phyloP scores from a whole-genome alignment of 164 flowering plant genomes.

The grape (Vitis vinifera) region DNA sequence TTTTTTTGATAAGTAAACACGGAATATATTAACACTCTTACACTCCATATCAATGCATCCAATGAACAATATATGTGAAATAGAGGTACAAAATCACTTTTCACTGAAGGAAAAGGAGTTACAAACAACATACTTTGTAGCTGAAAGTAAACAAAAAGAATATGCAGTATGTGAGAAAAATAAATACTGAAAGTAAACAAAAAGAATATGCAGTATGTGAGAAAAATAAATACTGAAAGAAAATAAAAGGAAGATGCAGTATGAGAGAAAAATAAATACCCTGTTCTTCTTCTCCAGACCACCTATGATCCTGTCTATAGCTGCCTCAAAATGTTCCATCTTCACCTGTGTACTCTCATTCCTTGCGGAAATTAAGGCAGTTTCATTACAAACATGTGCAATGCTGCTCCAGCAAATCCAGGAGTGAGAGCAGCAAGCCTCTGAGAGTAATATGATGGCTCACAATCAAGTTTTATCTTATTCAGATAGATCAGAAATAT shows the following conservation, averaged over 20 bases:
- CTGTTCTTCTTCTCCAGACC: conserved; percentile 89
- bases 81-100: too few species aligned
- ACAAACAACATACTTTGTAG: too few species aligned
- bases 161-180: too few species aligned
- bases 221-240: conserved; percentile 23
- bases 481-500: conserved; percentile 69
- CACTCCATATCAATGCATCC: too few species aligned
- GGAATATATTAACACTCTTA: too few species aligned
- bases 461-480: conserved; percentile 73
- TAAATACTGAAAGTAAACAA: too few species aligned
- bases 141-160: too few species aligned
- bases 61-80: too few species aligned
- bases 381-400: conserved; percentile 90
- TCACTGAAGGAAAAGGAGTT: too few species aligned
- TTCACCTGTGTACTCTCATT: conserved; percentile 45
- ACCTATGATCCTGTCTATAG: conserved; percentile 84
- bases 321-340: conserved; percentile 85
- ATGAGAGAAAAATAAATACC: conserved; percentile 32
- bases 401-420: conserved; percentile 96
- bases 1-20: too few species aligned
- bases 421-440: conserved; percentile 91
- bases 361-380: conserved; percentile 89
- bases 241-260: background rate
- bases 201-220: too few species aligned
- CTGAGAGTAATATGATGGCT: conserved; percentile 68